Base-by-base conservation (phyloP, 2,329 filamentous ascomycete genomes). In the Leptographium wingfieldii region DNA sequence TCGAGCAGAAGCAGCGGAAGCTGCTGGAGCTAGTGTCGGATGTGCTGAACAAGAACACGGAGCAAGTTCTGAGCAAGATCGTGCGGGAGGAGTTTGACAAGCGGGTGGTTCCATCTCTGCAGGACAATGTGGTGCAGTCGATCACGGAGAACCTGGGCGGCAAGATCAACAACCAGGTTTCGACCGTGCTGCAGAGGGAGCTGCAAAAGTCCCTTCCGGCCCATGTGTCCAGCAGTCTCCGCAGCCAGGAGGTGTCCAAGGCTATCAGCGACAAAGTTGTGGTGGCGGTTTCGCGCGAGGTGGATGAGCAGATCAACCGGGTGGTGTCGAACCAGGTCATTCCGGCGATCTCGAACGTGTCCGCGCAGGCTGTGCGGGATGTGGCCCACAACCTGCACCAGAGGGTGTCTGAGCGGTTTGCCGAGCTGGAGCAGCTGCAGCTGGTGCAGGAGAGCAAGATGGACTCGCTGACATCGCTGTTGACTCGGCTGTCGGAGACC, bases 81-180 rank as follows among this genome's bases (percentile, higher is more conserved):
- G 85, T 96, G 57, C 82, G 83, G 55, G 80, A 84, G 55, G 87
- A 88, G 70, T 89, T 96, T 65, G 82, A 89, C 63, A 80, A 84
- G 59, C 80, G 84, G 16, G 83, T 96, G 53, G 77, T 96, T 58
- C 92, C 94, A 12, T 78, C 85, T 38, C 76, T 97, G 60, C 81
- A 84, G 49, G 80, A 85, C 57, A 78, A 85, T 51, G 84, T 88
- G 16, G 79, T 82, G 53, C 81, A 83, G 63, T 80, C 86, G 5
- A 78, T 96, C 33, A 81, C 86, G 59, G 85, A 87, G 63, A 84
- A 89, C 69, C 77, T 97, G 29, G 80, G 83, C 60, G 79, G 82
- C 64, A 83, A 84, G 62, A 74, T 96, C 59, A 81, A 82, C 64
- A 79, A 83, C 56, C 80, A 87, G 58, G 73, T 95, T 48, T 78